Conservation (phyloP, 2,329 filamentous ascomycete genomes). For the Sclerotinia spermophila region DNA sequence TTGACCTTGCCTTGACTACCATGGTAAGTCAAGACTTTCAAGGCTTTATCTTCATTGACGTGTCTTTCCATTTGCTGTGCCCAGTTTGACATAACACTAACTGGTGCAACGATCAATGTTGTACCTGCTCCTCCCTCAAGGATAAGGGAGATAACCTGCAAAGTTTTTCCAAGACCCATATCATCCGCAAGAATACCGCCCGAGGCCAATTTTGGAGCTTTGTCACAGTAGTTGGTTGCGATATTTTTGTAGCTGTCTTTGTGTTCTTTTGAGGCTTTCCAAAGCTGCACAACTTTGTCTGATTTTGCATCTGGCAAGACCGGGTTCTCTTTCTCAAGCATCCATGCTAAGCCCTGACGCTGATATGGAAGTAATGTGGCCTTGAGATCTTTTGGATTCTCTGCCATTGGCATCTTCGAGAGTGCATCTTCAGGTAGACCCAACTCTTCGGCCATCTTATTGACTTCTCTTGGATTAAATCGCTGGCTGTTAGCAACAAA, state of each 20-base stretch:
- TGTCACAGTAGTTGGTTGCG: constrained; percentile 65
- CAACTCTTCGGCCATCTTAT: constrained; percentile 62
- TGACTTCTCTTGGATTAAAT: constrained; percentile 63
- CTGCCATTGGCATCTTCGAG: constrained; percentile 66
- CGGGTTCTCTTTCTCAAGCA: constrained; percentile 72
- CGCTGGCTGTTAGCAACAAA: constrained; percentile 63
- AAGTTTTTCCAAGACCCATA: constrained; percentile 90
- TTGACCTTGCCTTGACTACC: constrained; percentile 52
- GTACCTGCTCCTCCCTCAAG: constrained; percentile 53
- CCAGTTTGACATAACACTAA: constrained; percentile 91
- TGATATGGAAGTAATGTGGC: constrained; percentile 77
- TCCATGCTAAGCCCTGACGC: constrained; percentile 73
- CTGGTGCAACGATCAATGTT: constrained; percentile 76
- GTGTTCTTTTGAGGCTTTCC: constrained; percentile 53
- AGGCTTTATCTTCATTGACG: constrained; percentile 57
- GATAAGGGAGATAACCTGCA: constrained; percentile 80
- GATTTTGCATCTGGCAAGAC: constrained; percentile 56
- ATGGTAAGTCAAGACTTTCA: constrained; percentile 72
- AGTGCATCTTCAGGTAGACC: constrained; percentile 57
- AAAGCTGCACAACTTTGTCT: constrained; percentile 68
- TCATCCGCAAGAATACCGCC: constrained; percentile 88
- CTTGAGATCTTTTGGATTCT: constrained; percentile 61
- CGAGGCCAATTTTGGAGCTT: constrained; percentile 61
- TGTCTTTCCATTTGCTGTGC: constrained; percentile 73
- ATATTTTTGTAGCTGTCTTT: constrained; percentile 58